These are phyloP conservation scores for Lasiosphaeris hirsuta DNA, from an alignment of 495 filamentous ascomycete species.

Conservation along the genomic window DNA sequence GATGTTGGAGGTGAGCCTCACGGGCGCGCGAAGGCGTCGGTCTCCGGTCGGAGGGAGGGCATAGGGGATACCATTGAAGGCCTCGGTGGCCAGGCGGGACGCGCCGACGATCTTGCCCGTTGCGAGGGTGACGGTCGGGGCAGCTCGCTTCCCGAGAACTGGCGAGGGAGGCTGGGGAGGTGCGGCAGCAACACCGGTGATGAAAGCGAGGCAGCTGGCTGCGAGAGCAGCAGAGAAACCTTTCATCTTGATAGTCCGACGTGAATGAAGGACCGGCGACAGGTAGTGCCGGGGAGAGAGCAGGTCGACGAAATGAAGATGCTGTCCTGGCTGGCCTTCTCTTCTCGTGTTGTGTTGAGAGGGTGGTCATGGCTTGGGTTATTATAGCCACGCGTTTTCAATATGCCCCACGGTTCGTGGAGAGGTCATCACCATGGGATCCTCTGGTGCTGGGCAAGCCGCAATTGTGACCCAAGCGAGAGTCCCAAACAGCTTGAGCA, in stretches of 20 bases:
- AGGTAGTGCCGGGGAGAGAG: neutral
- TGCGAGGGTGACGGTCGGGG: constrained; percentile 45
- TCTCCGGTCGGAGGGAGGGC: constrained; percentile 42
- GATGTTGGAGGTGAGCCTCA: constrained; percentile 37
- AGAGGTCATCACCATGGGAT: too few species aligned
- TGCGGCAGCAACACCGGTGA: constrained; percentile 27
- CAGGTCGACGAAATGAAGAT: too few species aligned
- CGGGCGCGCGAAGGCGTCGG: constrained; percentile 42
- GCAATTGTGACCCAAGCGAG: too few species aligned
- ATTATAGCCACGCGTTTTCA: too few species aligned
- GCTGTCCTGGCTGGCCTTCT: too few species aligned
- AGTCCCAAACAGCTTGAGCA: too few species aligned
- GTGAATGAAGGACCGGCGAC: neutral
- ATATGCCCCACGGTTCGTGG: too few species aligned
- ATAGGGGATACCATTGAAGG: constrained; percentile 49
- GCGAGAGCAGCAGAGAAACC: constrained; percentile 18
- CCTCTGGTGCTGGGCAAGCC: too few species aligned
- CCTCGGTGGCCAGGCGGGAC: constrained; percentile 29
- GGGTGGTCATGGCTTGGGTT: too few species aligned
- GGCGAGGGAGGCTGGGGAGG: constrained; percentile 30
- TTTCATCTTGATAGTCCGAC: constrained; percentile 27
- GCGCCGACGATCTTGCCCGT: constrained; percentile 52
- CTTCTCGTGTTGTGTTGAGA: too few species aligned
- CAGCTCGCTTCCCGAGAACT: constrained; percentile 36
- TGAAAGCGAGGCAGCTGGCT: constrained; percentile 20